Base-by-base conservation (phyloP, 805 yeast species). In the Candida caryicola region DNA sequence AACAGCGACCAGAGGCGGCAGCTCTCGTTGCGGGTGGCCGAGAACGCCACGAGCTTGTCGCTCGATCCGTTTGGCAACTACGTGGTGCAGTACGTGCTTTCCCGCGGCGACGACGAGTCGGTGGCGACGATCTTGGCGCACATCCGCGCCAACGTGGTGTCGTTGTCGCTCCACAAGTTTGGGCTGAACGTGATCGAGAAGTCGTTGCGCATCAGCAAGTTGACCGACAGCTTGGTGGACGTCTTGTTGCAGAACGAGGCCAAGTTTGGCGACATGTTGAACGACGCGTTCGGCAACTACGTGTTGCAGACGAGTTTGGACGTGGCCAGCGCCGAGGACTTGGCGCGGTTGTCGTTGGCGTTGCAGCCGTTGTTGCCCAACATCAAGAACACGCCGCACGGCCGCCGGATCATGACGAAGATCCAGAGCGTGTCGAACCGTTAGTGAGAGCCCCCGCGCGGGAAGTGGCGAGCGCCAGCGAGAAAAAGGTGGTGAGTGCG, bases 61-160 rank as follows among this genome's bases (percentile, higher is more conserved):
- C 72, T 85, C 40, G 97, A 93, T 62, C 97, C 97, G 10, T 93
- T 85, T 66, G 99, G 99, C 25, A 93, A 93, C 61, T 93, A 93
- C 61, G 98, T 93, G 35, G 89, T 93, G 36, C 99, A 93, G 63
- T 91, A 93, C 55, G 95, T 93, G 16, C 68, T 85, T 46, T 66
- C 75, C 2, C 68, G 78, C 36, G 73, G 73, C 9, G 72, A 67
- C 46, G 64, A 59, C 13, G 49, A 43, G 21, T 58, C 67, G 23
- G 57, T 66, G 25, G 50, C 44, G 27, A 43, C 57, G 30, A 65
- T 69, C 23, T 53, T 66, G 45, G 54, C 59, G 31, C 71, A 65
- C 41, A 62, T 67, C 32, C 57, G 50, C 41, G 30, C 55, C n/a
- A 59, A 67, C 46, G 54, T 66, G 26, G 58, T 75, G 16, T 60